Conservation (phyloP, 208 protist genomes). For the Endotrypanum monterogeii region DNA sequence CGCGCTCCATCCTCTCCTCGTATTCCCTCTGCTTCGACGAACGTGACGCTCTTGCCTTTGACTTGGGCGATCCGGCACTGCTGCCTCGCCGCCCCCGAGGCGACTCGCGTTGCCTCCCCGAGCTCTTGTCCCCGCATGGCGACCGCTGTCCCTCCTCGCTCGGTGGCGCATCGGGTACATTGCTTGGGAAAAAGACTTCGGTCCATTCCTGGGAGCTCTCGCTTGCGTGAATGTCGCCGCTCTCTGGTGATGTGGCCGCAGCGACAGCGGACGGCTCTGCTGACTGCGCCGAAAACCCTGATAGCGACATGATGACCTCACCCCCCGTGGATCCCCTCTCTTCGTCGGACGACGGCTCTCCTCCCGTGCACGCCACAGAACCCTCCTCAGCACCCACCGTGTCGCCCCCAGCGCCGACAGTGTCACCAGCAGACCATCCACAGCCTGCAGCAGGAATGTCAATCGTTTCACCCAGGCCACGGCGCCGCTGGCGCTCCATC, state of each 20-base stretch:
- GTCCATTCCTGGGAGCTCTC: background rate
- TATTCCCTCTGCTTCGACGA: background rate
- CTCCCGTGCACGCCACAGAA: too few species aligned
- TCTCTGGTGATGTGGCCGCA: background rate
- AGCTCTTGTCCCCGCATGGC: background rate
- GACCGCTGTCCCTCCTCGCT: background rate
- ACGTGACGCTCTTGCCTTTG: background rate
- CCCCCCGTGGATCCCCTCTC: background rate
- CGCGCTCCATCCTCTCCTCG: constrained; percentile 2
- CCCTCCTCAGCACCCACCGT: background rate
- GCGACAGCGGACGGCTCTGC: background rate
- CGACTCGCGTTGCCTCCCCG: background rate
- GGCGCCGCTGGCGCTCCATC: constrained; percentile 5
- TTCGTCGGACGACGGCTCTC: background rate
- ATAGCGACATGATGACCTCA: background rate
- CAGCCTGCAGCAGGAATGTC: constrained; percentile 5
- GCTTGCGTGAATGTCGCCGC: background rate
- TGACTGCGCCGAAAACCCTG: background rate
- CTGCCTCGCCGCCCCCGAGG: too few species aligned
- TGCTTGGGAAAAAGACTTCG: background rate
- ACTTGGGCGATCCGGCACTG: background rate
- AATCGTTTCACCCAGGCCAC: constrained; percentile 5
- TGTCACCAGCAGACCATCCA: background rate
- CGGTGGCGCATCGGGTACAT: background rate
- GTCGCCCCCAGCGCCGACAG: background rate